phyloP scores from a whole-genome alignment of 2,329 filamentous ascomycete species.

The Monilinia vaccinii-corymbosi region DNA sequence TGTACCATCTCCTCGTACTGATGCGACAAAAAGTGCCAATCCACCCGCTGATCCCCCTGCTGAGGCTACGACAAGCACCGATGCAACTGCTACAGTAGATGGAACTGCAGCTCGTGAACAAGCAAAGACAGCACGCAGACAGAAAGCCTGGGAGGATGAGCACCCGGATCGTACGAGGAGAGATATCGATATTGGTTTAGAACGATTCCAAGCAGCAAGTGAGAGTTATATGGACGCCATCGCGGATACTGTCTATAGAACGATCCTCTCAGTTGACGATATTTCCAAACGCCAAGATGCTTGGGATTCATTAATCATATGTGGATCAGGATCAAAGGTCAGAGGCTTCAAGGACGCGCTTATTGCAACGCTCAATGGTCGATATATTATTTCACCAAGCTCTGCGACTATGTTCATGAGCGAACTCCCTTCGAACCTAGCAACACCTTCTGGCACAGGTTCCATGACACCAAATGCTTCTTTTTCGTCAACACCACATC shows the following conservation, averaged over 20 bases:
- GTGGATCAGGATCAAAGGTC: constrained; percentile 71
- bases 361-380: constrained; percentile 65
- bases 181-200: constrained; percentile 68
- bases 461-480: constrained; percentile 65
- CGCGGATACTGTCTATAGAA: constrained; percentile 72
- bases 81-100: constrained; percentile 15
- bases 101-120: constrained; percentile 21
- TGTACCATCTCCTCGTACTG: constrained; percentile 11
- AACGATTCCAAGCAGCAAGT: constrained; percentile 62
- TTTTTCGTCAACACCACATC: constrained; percentile 41
- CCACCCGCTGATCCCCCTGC: constrained; percentile 9
- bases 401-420: constrained; percentile 96
- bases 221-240: constrained; percentile 74
- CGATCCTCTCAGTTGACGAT: constrained; percentile 75
- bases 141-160: constrained; percentile 26
- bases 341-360: constrained; percentile 84
- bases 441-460: constrained; percentile 82
- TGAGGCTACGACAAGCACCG: constrained; percentile 11
- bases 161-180: constrained; percentile 47
- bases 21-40: constrained; percentile 5
- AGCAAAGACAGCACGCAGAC: constrained; percentile 24
- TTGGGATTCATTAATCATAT: constrained; percentile 88
- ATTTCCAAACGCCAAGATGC: constrained; percentile 75
- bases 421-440: constrained; percentile 87
- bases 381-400: constrained; percentile 84